Evolutionary conservation across 1,284 basidiomycete species (phyloP).

Genomic region (Macrocystidia cucumis): DNA sequence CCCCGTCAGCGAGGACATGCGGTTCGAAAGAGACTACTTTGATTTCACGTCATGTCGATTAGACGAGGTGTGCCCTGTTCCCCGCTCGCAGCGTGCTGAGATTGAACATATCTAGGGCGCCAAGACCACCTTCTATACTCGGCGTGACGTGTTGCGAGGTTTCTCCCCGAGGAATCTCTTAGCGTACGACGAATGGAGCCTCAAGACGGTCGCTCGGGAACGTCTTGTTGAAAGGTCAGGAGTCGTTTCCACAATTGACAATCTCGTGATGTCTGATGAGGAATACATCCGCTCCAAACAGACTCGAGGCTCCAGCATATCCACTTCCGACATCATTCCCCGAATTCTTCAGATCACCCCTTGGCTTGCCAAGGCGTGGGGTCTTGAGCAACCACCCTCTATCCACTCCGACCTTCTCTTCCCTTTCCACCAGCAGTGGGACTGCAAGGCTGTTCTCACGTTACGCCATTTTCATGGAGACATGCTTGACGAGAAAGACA

Average conservation of each 20-base stretch:
- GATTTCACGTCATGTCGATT: slow-evolving; percentile 35
- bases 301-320: slow-evolving; percentile 34
- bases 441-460: slow-evolving; percentile 27
- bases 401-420: slow-evolving; percentile 22
- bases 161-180: slow-evolving; percentile 29
- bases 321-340: slow-evolving; percentile 41
- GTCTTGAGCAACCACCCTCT: slow-evolving; percentile 9
- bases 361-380: slow-evolving; percentile 5
- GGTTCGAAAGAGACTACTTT: slow-evolving; percentile 24
- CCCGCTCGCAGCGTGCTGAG: neutral
- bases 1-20: slow-evolving; percentile 26
- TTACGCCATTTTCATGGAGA: slow-evolving; percentile 37
- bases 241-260: slow-evolving; percentile 6
- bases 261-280: neutral
- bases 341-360: slow-evolving; percentile 10
- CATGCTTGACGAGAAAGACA: slow-evolving; percentile 20
- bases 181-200: slow-evolving; percentile 30
- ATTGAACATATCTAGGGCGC: neutral
- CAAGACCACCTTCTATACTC: slow-evolving; percentile 24
- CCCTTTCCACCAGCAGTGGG: slow-evolving; percentile 22
- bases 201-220: slow-evolving; percentile 18
- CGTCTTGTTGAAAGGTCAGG: slow-evolving; percentile 28
- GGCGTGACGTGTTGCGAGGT: slow-evolving; percentile 50
- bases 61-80: slow-evolving; percentile 14
- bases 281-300: slow-evolving; percentile 12